These are phyloP conservation scores for Tylopilus balloui DNA, from an alignment of 768 basidiomycete species.

Conservation along the genomic window DNA sequence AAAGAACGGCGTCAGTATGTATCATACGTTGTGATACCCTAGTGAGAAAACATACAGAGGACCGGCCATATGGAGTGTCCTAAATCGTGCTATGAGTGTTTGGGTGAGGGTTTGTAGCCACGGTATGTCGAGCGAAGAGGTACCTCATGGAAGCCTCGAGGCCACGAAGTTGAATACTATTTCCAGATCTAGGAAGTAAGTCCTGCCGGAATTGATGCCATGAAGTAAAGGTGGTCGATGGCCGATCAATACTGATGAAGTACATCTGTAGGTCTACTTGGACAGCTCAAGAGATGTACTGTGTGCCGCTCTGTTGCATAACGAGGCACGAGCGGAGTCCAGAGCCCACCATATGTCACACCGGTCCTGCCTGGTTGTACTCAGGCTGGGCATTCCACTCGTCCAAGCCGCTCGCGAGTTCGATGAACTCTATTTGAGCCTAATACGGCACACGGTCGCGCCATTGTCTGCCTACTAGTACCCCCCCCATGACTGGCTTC, in stretches of 20 bases:
- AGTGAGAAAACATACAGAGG: too few relatives aligned
- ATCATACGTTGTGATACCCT: background rate
- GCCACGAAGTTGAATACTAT: background rate
- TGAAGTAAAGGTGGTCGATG: background rate
- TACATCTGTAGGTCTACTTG: background rate
- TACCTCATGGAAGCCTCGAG: background rate
- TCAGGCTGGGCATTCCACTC: too few relatives aligned
- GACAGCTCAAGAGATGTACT: too few relatives aligned
- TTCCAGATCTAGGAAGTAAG: background rate
- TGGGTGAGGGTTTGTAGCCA: too few relatives aligned
- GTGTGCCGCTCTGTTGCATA: too few relatives aligned
- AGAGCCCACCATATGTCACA: too few relatives aligned
- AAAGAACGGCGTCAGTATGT: background rate
- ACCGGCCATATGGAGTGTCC: too few relatives aligned
- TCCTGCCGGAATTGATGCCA: background rate
- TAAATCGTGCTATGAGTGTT: too few relatives aligned
- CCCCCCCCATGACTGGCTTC: constrained; percentile 78
- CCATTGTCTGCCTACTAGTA: constrained; percentile 61
- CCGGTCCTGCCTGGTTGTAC: too few relatives aligned
- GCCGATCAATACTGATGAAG: background rate
- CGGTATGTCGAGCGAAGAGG: background rate
- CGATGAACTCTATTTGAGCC: too few relatives aligned
- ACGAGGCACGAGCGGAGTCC: too few relatives aligned
- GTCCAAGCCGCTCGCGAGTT: too few relatives aligned
- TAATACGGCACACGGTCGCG: constrained; percentile 34